Conservation (phyloP, 768 basidiomycete species). For the Lactarius evosmus region DNA sequence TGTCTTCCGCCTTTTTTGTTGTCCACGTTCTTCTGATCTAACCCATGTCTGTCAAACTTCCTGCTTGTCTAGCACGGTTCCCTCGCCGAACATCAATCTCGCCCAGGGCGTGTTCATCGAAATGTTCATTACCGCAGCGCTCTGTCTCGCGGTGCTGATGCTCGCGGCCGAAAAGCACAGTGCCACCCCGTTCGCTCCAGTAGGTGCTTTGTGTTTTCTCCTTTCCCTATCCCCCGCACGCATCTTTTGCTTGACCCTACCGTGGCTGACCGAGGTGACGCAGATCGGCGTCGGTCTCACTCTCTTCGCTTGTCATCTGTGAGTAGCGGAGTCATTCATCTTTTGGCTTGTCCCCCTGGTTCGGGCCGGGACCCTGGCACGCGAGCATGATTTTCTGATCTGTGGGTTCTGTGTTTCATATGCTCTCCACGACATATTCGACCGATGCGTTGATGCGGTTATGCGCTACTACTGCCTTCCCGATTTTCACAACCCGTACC, state of each 20-base stretch:
- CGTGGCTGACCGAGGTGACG: slow-evolving; percentile 5
- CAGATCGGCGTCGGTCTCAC: slow-evolving; percentile 66
- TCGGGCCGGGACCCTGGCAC: neutral
- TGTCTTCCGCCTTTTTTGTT: neutral
- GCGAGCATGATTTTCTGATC: neutral
- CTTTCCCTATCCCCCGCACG: neutral
- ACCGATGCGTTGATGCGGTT: neutral
- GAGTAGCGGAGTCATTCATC: slow-evolving; percentile 25
- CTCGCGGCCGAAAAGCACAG: slow-evolving; percentile 68
- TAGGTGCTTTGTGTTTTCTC: slow-evolving; percentile 30
- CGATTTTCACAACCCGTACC: neutral
- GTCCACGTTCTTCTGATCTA: neutral
- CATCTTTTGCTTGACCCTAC: neutral
- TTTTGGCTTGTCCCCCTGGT: neutral
- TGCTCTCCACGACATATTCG: neutral
- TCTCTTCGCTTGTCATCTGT: slow-evolving; percentile 62
- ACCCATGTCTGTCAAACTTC: neutral
- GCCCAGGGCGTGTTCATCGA: slow-evolving; percentile 68
- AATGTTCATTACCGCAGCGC: slow-evolving; percentile 61
- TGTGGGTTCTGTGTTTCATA: neutral
- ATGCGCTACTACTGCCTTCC: neutral
- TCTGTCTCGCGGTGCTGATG: slow-evolving; percentile 67
- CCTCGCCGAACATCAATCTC: slow-evolving; percentile 45
- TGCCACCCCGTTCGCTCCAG: slow-evolving; percentile 66
- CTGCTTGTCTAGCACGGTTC: slow-evolving; percentile 42